Conservation (phyloP, 2,329 filamentous ascomycete genomes). For the Fusarium sp. region DNA sequence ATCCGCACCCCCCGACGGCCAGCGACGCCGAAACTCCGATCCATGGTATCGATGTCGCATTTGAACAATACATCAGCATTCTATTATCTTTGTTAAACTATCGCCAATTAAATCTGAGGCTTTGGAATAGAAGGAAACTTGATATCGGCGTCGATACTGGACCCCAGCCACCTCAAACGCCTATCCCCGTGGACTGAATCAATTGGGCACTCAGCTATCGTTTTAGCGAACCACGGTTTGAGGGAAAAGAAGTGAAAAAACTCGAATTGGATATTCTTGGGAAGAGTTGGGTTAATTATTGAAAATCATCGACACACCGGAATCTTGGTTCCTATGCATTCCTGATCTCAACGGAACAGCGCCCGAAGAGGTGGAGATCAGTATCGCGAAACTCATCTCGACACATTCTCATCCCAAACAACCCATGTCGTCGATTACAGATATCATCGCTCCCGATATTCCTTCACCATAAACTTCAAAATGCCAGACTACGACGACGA, state of each 20-base stretch:
- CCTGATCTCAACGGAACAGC: constrained; percentile 16
- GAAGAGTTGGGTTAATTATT: constrained; percentile 3
- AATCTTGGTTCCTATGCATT: constrained; percentile 22
- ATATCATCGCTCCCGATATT: constrained; percentile 39
- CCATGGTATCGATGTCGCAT: constrained; percentile 25
- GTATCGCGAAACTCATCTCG: constrained; percentile 30
- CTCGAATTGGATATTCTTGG: background rate
- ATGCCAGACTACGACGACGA: constrained; percentile 51
- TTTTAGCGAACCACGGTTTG: background rate
- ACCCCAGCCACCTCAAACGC: background rate
- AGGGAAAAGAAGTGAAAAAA: constrained; percentile 6
- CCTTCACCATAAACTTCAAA: constrained; percentile 39
- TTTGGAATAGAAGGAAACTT: constrained; percentile 1
- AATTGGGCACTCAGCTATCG: background rate
- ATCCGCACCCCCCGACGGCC: constrained; percentile 26
- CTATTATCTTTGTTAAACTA: constrained; percentile 13
- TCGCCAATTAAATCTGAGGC: constrained; percentile 7
- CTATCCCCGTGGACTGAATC: background rate
- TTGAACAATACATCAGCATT: constrained; percentile 10
- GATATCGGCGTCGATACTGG: background rate
- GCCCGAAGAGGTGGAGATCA: constrained; percentile 33
- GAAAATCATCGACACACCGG: background rate
- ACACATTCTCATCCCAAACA: constrained; percentile 22
- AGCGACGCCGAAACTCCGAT: constrained; percentile 28
- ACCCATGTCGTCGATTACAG: constrained; percentile 46